Base-by-base conservation (phyloP, 2,329 filamentous ascomycete species). In the Arthroderma sp. region DNA sequence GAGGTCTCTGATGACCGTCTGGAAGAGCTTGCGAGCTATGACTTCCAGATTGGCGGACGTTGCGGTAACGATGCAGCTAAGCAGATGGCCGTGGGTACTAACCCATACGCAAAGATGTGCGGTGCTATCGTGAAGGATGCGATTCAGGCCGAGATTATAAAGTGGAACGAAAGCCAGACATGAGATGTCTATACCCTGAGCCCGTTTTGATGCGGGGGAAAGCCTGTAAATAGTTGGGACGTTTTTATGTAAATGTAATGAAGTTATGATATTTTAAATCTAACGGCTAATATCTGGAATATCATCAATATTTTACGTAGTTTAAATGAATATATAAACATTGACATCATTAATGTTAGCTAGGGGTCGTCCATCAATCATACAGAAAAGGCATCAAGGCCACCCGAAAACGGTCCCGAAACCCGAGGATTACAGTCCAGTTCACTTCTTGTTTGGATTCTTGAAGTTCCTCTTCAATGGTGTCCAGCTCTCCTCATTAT, bases 401-500 rank as follows among this genome's bases (percentile, higher is more conserved):
- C 23, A n/a, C n/a, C 25, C 15, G 44, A n/a, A 51, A n/a, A 7
- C 28, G 3, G 28, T 31, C 28, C 28, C 28, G 28, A 31, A 31
- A n/a, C 6, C 44, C 44, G 44, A 8, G 25, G 23, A 5, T 33
- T 33, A 51, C 44, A 13, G 44, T 15, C 19, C 15, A 54, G 19
- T 15, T 56, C 38, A 56, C 23, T 61, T 33, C 65, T 77, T 76
- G 60, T 76, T 74, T 17, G 78, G 77, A 66, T 75, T 74, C 66
- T 75, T 74, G 61, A 84, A 87, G 66, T 86, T 81, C 44, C 82
- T 77, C 70, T 81, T 80, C 55, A 87, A 73, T 0, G 79, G 79
- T 28, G 77, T 83, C 89, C 89, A 95, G 68, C 87, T 91, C 75
- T 94, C 86, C 58, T 84, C 81, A 67, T 83, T 90, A 66, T 93